These are phyloP conservation scores for Oenanthe sinensis DNA, from an alignment of 129 eudicot genomes.

Conservation along the genomic window DNA sequence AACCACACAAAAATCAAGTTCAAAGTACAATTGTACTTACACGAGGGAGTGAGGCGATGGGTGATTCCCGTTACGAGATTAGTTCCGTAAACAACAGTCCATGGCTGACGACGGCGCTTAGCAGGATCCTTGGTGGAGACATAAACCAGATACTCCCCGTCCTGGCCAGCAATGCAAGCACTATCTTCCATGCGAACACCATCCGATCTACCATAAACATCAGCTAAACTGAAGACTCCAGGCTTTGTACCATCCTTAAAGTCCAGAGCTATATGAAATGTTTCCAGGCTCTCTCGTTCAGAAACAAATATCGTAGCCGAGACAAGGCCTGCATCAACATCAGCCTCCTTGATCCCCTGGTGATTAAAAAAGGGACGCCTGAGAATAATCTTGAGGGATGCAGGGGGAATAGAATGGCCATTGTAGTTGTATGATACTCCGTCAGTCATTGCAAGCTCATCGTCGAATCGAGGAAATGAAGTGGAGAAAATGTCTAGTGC, in stretches of 20 bases:
- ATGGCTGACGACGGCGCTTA: conserved; percentile 8
- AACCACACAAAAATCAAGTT: too few species aligned
- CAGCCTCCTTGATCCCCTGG: not conserved
- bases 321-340: conserved; percentile 3
- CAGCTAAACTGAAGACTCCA: not conserved
- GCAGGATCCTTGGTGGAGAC: conserved; percentile 11
- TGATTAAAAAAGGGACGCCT: not conserved
- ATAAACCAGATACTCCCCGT: conserved; percentile 1
- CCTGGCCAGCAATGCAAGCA: conserved; percentile 7
- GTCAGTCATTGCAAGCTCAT: not conserved
- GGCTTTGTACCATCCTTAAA: not conserved
- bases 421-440: conserved; percentile 2
- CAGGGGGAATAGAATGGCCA: not conserved
- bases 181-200: conserved; percentile 6
- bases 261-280: not conserved
- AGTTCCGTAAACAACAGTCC: conserved; percentile 7
- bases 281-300: conserved; percentile 4
- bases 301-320: conserved; percentile 6
- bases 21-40: not conserved
- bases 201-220: not conserved
- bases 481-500: not conserved
- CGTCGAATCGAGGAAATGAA: not conserved
- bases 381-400: not conserved
- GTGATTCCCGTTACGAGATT: not conserved
- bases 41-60: not conserved